phyloP scores from a whole-genome alignment of 1,284 basidiomycete genomes.

The Coriolopsis trogii region DNA sequence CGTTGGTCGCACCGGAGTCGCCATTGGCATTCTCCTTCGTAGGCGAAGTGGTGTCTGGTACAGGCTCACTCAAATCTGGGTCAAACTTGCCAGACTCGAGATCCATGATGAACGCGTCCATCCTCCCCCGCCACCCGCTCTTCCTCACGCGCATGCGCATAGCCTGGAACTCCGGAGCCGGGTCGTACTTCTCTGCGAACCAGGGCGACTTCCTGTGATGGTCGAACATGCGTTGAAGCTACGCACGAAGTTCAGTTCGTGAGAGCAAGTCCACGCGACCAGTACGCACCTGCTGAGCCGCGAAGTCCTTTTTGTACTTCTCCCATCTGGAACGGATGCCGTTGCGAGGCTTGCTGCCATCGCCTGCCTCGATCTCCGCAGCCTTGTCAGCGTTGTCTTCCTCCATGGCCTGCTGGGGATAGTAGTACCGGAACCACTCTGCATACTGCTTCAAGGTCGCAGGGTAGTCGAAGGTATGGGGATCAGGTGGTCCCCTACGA shows the following conservation, averaged over 20 bases:
- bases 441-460: slow-evolving; percentile 84
- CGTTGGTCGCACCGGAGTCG: slow-evolving; percentile 28
- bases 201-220: slow-evolving; percentile 90
- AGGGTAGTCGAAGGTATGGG: slow-evolving; percentile 81
- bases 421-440: slow-evolving; percentile 86
- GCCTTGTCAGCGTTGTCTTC: slow-evolving; percentile 81
- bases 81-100: slow-evolving; percentile 86
- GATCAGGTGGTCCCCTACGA: slow-evolving; percentile 73
- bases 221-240: slow-evolving; percentile 91
- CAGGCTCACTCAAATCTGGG: slow-evolving; percentile 63
- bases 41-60: slow-evolving; percentile 45
- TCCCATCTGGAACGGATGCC: slow-evolving; percentile 84
- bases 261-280: not conserved
- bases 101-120: slow-evolving; percentile 74
- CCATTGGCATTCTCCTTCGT: slow-evolving; percentile 47
- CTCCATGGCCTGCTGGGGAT: slow-evolving; percentile 75
- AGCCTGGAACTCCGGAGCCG: slow-evolving; percentile 63
- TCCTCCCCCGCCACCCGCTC: slow-evolving; percentile 78
- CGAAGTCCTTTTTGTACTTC: slow-evolving; percentile 89
- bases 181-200: slow-evolving; percentile 95
- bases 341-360: slow-evolving; percentile 78
- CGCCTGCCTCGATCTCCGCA: slow-evolving; percentile 78
- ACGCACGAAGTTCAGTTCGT: slow-evolving; percentile 18
- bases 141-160: slow-evolving; percentile 78
- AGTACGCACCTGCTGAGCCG: slow-evolving; percentile 76